Evolutionary conservation across 176 grass and related monocot genomes (phyloP).

Genomic region (Oryza rufipogon): DNA sequence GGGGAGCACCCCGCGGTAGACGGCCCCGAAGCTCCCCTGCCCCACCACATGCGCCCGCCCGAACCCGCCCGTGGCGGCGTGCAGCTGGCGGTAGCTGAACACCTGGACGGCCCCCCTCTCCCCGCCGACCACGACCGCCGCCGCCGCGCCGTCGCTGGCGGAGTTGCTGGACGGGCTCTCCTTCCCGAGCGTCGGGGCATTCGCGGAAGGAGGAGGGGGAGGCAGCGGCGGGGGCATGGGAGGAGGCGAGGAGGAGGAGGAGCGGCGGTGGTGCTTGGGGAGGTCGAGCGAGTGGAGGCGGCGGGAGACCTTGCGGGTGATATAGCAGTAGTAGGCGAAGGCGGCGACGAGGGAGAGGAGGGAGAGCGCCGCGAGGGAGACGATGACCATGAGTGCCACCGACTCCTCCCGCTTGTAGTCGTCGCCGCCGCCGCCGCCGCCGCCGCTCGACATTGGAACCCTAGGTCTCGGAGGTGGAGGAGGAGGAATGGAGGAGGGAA

Average conservation of each 20-base stretch:
- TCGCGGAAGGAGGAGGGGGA: neutral
- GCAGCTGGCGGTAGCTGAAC: conserved; percentile 84
- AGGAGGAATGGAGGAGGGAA: neutral
- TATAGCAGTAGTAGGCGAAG: conserved; percentile 99
- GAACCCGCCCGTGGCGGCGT: conserved; percentile 78
- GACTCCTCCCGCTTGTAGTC: conserved; percentile 83
- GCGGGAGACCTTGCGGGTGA: conserved; percentile 93
- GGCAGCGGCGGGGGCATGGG: neutral
- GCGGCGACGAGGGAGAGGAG: conserved; percentile 77
- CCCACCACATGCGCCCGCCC: conserved; percentile 77
- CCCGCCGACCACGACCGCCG: conserved; percentile 27
- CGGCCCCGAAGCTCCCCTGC: conserved; percentile 95
- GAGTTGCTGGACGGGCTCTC: conserved; percentile 56
- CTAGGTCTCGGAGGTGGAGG: conserved; percentile 28
- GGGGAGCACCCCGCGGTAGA: conserved; percentile 78
- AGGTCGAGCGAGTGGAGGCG: conserved; percentile 60
- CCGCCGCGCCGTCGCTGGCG: conserved; percentile 38
- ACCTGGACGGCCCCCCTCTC: conserved; percentile 74
- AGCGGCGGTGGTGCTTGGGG: conserved; percentile 47
- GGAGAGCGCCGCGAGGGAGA: conserved; percentile 82
- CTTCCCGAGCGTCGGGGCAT: conserved; percentile 43
- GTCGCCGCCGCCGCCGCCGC: conserved; percentile 38
- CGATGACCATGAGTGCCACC: conserved; percentile 77
- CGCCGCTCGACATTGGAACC: conserved; percentile 53
- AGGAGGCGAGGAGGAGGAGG: conserved; percentile 14